Evolutionary conservation across 257 asterid genomes (phyloP).

Genomic region (Nicotiana undulata): DNA sequence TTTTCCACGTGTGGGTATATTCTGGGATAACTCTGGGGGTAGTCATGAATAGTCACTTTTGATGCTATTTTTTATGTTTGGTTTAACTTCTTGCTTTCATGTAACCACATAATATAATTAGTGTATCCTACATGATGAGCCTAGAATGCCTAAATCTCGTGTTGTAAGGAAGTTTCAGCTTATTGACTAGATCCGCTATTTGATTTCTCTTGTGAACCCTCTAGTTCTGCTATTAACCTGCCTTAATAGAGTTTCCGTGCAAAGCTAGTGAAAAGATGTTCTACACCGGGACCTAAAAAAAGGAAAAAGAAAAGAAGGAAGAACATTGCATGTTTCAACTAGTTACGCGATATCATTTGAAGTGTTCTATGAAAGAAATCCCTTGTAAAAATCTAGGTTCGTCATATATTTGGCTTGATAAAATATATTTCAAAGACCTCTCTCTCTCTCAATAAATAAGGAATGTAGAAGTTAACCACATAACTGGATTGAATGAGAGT

Average conservation of each 20-base stretch:
- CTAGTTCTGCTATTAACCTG: background rate
- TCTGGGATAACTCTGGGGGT: background rate
- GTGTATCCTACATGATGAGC: background rate
- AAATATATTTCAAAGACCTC: background rate
- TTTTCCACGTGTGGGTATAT: background rate
- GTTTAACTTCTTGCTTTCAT: background rate
- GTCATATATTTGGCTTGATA: background rate
- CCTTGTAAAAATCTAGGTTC: background rate
- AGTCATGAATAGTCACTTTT: background rate
- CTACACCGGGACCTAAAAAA: background rate
- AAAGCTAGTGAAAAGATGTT: background rate
- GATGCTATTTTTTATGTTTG: background rate
- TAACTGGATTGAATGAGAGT: conserved; percentile 53
- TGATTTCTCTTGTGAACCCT: background rate
- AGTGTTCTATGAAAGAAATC: background rate
- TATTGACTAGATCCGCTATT: background rate
- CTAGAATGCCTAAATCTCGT: background rate
- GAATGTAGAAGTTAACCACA: conserved; percentile 4
- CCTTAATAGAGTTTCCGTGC: background rate
- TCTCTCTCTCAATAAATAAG: background rate
- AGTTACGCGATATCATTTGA: background rate
- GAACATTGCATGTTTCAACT: background rate
- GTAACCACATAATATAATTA: background rate
- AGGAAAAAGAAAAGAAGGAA: background rate
- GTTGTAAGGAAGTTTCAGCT: background rate